Percentiles rank a stretch among this genome's conserved stretches.
These are phyloP conservation scores for Penicillium argentinense DNA, from an alignment of 495 filamentous ascomycete genomes.

Conservation along the genomic window DNA sequence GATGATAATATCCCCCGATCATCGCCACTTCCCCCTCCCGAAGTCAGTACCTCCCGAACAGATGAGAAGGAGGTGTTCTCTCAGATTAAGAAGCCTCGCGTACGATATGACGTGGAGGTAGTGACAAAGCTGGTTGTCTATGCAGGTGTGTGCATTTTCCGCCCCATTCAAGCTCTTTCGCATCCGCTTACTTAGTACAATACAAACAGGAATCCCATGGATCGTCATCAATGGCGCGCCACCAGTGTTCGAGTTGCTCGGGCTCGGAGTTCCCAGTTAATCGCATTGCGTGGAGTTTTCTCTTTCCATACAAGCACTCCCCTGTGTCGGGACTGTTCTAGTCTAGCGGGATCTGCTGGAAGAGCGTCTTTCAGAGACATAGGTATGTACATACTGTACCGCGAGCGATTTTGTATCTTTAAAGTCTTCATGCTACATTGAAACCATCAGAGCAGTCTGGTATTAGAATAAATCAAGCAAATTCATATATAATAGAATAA, in stretches of 20 bases:
- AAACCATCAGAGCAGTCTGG: background rate
- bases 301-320: background rate
- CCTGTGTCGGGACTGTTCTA: constrained; percentile 2
- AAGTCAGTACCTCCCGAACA: constrained; percentile 37
- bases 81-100: constrained; percentile 79
- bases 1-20: constrained; percentile 16
- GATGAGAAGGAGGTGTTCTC: constrained; percentile 83
- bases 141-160: constrained; percentile 61
- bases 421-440: background rate
- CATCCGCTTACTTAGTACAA: background rate
- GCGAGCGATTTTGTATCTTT: constrained; percentile 18
- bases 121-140: constrained; percentile 97
- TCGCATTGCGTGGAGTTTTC: constrained; percentile 3
- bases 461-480: background rate
- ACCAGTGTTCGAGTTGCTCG: constrained; percentile 28
- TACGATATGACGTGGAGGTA: constrained; percentile 95
- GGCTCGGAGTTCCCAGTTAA: constrained; percentile 32
- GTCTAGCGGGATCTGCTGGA: constrained; percentile 23
- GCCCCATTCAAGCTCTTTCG: constrained; percentile 1
- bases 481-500: too few relatives aligned
- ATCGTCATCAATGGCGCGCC: constrained; percentile 35
- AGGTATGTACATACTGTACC: constrained; percentile 24
- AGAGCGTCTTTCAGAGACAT: constrained; percentile 4
- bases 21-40: constrained; percentile 34
- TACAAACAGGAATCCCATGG: constrained; percentile 35